Percentiles rank a stretch among this genome's conserved stretches.
These are phyloP conservation scores for Cucumis cinereus DNA, from an alignment of 306 rosid genomes.

Conservation along the genomic window DNA sequence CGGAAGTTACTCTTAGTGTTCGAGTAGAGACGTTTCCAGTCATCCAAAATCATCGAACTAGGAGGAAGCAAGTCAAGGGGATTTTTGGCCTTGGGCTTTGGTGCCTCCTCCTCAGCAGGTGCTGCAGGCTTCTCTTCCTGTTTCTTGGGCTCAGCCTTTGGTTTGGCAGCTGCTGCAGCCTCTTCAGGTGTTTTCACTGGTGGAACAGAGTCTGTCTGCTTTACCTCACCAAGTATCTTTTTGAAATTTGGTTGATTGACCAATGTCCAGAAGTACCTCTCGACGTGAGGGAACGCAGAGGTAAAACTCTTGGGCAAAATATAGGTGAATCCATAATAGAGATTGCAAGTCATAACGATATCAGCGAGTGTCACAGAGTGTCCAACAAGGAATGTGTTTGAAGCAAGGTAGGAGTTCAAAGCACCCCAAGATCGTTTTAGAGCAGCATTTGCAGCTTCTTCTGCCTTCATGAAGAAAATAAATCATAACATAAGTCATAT, in stretches of 20 bases:
- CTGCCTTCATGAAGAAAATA: conserved; percentile 33
- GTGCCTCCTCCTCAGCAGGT: conserved; percentile 54
- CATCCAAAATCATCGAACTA: conserved; percentile 78
- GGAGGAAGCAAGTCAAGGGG: conserved; percentile 89
- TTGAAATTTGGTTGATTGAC: conserved; percentile 81
- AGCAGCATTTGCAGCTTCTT: conserved; percentile 49
- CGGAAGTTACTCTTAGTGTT: conserved; percentile 90
- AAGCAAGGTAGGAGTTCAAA: conserved; percentile 58
- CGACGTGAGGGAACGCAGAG: conserved; percentile 80
- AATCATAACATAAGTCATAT: background rate
- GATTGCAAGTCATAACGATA: conserved; percentile 35
- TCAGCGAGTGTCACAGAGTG: conserved; percentile 74
- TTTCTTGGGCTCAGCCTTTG: conserved; percentile 58
- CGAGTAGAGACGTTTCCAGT: conserved; percentile 86
- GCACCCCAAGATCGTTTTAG: conserved; percentile 61
- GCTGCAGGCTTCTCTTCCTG: conserved; percentile 35
- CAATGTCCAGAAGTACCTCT: conserved; percentile 90
- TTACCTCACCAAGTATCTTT: conserved; percentile 55
- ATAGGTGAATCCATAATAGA: conserved; percentile 25
- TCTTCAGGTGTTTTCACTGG: conserved; percentile 65
- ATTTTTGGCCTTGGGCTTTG: conserved; percentile 83
- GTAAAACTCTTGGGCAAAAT: conserved; percentile 54
- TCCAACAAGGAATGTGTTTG: conserved; percentile 69
- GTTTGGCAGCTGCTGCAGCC: conserved; percentile 41
- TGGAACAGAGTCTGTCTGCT: conserved; percentile 46